Base-by-base conservation (phyloP, 2,329 filamentous ascomycete species). In the Aspergillus pseudotamarii region DNA sequence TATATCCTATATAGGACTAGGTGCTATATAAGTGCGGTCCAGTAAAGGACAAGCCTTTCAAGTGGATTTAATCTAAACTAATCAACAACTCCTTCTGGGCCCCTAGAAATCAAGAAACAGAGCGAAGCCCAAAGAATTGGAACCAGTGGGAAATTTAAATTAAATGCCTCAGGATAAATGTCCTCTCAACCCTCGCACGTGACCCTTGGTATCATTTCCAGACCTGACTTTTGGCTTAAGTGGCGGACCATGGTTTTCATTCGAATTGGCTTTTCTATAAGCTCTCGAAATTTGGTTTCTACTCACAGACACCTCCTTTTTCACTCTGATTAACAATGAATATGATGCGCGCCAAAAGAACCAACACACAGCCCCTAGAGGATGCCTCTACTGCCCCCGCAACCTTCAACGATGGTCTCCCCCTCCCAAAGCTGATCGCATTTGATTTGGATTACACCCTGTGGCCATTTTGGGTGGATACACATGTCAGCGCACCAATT, bases 391-490 rank as follows among this genome's bases (percentile, higher is more conserved):
- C 80, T 45, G 75, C 77, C 66, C 85, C 85, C 4, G 76, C 80
- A 19, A 88, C 86, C 14, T 88, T 90, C 78, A 86, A 80, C 64
- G 88, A 90, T 69, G 84, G 87, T 48, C 85, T 88, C 0, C 91
- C 93, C 0, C 85, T 97, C 1, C 94, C 94, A 0, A 88, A 89
- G 65, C 85, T 97, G 69, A 86, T 98, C 71, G 91, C 95, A 67
- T 97, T 98, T 81, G 95, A 98, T 77, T 88, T 98, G 66, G 94
- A 98, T 84, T 98, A 97, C 84, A 98, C 95, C 0, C 85, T 98
- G n/a, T 98, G 94, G 95, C 93, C 94, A 5, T 97, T 97, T 80
- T 98, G 94, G 94, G 90, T 96, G 1, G 95, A 98, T 82, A 97
- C 93, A 4, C 94, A 97, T 79, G 91, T 95, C 71, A 87, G 88